These are phyloP conservation scores for Aspergillus nidulans DNA, from an alignment of 495 filamentous ascomycete genomes.

Conservation along the genomic window DNA sequence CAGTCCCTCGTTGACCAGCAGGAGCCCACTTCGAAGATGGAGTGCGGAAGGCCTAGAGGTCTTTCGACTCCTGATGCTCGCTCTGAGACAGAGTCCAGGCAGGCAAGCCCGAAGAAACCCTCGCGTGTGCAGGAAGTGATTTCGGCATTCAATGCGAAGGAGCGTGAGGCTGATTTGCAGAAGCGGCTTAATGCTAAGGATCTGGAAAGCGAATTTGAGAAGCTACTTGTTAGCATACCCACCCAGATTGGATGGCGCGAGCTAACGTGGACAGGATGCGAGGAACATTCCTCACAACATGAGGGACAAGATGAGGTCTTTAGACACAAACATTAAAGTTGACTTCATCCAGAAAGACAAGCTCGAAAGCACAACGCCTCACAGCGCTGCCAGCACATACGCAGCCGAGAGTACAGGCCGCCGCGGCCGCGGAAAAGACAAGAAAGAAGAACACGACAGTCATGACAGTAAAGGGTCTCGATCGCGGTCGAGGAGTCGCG, in stretches of 20 bases:
- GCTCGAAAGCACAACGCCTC: conserved; percentile 52
- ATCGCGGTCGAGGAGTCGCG: conserved; percentile 65
- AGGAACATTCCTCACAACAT: conserved; percentile 91
- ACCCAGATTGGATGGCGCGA: neutral
- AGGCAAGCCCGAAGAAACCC: conserved; percentile 34
- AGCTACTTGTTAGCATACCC: conserved; percentile 36
- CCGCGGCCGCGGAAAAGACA: conserved; percentile 38
- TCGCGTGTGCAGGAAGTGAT: conserved; percentile 64
- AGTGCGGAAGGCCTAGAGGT: conserved; percentile 18
- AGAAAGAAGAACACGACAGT: conserved; percentile 29
- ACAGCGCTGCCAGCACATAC: conserved; percentile 26
- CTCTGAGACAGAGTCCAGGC: conserved; percentile 19
- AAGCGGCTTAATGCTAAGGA: conserved; percentile 40
- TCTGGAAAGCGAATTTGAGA: conserved; percentile 48
- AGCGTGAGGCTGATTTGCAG: conserved; percentile 38
- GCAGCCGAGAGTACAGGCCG: conserved; percentile 38
- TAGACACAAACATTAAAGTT: conserved; percentile 85
- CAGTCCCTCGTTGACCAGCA: conserved; percentile 4
- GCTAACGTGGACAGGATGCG: conserved; percentile 59
- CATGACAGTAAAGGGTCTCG: conserved; percentile 50
- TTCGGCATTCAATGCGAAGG: conserved; percentile 54
- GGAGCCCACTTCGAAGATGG: conserved; percentile 18
- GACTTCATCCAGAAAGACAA: conserved; percentile 91
- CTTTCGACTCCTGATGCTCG: conserved; percentile 21
- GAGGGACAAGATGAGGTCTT: conserved; percentile 84